Percentiles rank a stretch among this genome's conserved stretches.
phyloP scores from a whole-genome alignment of 2,329 filamentous ascomycete species.

The Curvularia eragrostidis region DNA sequence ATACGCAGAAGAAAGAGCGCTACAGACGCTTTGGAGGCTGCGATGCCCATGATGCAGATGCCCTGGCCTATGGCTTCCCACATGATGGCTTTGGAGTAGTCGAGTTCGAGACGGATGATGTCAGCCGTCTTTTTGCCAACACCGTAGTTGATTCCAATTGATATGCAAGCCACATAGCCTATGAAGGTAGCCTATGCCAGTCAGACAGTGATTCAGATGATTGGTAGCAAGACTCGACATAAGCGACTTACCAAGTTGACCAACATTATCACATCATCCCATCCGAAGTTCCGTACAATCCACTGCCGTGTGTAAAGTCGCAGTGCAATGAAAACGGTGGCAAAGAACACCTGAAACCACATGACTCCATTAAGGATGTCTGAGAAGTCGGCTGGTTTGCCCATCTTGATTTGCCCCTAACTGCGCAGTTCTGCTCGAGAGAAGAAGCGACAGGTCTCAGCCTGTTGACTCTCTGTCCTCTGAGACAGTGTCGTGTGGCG shows the following conservation, averaged over 20 bases:
- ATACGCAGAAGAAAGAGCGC: constrained; percentile 43
- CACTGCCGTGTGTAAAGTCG: constrained; percentile 39
- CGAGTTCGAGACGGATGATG: constrained; percentile 21
- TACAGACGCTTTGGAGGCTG: constrained; percentile 39
- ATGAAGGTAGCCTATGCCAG: constrained; percentile 31
- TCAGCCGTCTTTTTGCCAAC: constrained; percentile 37
- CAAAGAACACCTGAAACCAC: constrained; percentile 39
- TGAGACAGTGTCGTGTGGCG: neutral
- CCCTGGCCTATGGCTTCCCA: constrained; percentile 43
- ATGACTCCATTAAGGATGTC: constrained; percentile 39
- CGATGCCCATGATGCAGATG: constrained; percentile 43
- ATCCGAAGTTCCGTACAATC: constrained; percentile 37
- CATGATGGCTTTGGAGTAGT: constrained; percentile 42
- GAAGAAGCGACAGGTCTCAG: neutral
- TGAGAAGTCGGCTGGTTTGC: constrained; percentile 30
- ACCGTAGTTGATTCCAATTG: constrained; percentile 36
- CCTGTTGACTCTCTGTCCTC: neutral
- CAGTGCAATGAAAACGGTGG: constrained; percentile 32
- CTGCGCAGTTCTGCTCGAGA: neutral
- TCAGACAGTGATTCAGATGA: neutral
- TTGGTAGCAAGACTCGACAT: neutral
- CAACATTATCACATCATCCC: constrained; percentile 41
- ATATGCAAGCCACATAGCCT: constrained; percentile 34
- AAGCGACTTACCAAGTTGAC: constrained; percentile 31
- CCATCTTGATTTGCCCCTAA: constrained; percentile 19